Conservation (phyloP, 371 early-diverging fungal species). For the Mucor plumbeus region DNA sequence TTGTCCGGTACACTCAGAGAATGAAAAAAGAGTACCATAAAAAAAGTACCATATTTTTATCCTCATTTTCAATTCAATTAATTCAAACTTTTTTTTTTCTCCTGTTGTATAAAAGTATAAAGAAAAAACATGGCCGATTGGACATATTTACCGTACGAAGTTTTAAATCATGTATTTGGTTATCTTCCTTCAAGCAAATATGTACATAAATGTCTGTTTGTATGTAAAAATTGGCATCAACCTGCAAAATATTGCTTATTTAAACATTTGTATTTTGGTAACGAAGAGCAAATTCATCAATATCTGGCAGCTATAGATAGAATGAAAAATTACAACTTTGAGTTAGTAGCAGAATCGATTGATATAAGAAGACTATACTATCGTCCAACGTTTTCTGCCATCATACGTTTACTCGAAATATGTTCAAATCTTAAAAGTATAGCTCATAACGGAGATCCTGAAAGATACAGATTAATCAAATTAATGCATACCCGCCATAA, state of each 20-base stretch:
- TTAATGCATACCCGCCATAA: not conserved
- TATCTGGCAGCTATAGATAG: not conserved
- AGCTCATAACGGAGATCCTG: not conserved
- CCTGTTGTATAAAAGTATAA: not conserved
- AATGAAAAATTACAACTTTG: not conserved
- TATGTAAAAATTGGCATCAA: not conserved
- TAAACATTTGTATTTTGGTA: not conserved
- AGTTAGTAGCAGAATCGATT: not conserved
- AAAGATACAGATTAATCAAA: not conserved
- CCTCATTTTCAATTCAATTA: not conserved
- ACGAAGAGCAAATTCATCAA: not conserved
- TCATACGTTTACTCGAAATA: not conserved
- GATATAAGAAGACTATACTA: not conserved
- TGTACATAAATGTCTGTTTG: not conserved
- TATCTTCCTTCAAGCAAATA: not conserved
- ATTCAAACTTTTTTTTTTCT: not conserved
- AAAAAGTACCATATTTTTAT: too few species aligned
- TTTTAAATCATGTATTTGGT: not conserved
- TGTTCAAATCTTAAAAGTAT: not conserved
- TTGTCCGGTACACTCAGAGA: too few species aligned
- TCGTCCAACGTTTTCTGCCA: not conserved
- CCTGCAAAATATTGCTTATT: not conserved
- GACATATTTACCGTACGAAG: not conserved
- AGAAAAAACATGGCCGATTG: not conserved
- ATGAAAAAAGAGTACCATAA: too few species aligned